These are phyloP conservation scores for Cylindrodendrum hubeiense DNA, from an alignment of 2,329 filamentous ascomycete genomes.

Conservation along the genomic window DNA sequence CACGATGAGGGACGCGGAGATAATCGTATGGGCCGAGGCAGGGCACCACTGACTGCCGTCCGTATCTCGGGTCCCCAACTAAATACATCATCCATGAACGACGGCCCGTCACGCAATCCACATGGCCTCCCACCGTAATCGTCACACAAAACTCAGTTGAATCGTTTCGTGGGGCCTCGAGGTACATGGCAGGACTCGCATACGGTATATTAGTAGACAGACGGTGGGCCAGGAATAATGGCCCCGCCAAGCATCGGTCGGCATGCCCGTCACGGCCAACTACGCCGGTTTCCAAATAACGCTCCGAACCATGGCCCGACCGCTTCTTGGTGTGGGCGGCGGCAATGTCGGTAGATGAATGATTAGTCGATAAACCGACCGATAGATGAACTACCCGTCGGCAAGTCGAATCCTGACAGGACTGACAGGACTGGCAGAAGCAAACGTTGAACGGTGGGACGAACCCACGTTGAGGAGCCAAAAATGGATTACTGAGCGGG, in stretches of 20 bases:
- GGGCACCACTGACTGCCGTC: constrained; percentile 1
- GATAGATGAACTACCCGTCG: not conserved
- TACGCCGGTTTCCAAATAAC: not conserved
- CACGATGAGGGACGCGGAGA: not conserved
- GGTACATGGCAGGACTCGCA: not conserved
- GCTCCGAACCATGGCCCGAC: not conserved
- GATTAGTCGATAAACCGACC: not conserved
- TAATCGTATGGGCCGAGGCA: not conserved
- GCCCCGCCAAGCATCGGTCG: constrained; percentile 18
- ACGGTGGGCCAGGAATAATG: constrained; percentile 7
- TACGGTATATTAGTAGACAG: constrained; percentile 5
- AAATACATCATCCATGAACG: constrained; percentile 3
- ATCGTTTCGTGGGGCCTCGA: constrained; percentile 3
- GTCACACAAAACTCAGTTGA: constrained; percentile 3
- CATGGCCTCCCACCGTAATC: constrained; percentile 17
- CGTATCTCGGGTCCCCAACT: constrained; percentile 17
- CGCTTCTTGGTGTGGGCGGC: not conserved
- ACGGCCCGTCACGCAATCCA: constrained; percentile 17
- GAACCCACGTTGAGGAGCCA: not conserved
- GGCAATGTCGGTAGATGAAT: not conserved
- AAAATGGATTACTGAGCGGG: not conserved
- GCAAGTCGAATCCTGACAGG: not conserved
- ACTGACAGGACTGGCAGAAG: constrained; percentile 8
- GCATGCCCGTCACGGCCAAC: constrained; percentile 1
- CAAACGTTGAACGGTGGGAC: constrained; percentile 10